These are phyloP conservation scores for Penicillium sp. DNA, from an alignment of 2,329 filamentous ascomycete species.

Conservation along the genomic window DNA sequence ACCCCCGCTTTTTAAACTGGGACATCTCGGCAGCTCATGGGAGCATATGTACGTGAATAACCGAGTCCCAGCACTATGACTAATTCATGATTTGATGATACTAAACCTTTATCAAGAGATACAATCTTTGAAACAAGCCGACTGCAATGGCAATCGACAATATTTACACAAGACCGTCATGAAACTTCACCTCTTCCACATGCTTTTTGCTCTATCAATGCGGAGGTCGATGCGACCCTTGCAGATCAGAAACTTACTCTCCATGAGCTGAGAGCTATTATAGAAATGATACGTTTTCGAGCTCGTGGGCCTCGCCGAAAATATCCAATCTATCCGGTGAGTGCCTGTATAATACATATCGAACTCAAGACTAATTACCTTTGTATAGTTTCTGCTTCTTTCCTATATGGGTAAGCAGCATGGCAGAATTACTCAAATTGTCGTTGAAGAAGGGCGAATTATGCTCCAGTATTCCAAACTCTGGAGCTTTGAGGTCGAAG, in stretches of 20 bases:
- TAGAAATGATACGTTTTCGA: background rate
- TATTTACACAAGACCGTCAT: background rate
- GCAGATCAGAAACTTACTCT: slow-evolving; percentile 1
- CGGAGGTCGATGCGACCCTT: background rate
- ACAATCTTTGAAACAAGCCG: background rate
- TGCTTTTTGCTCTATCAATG: background rate
- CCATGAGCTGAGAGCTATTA: slow-evolving; percentile 4
- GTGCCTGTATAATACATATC: background rate
- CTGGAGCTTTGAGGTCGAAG: slow-evolving; percentile 5
- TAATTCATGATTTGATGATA: background rate
- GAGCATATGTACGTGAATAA: background rate
- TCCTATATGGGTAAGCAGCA: slow-evolving; percentile 1
- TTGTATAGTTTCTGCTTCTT: slow-evolving; percentile 1
- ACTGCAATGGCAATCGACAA: background rate
- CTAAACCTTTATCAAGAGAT: background rate
- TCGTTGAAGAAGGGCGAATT: background rate
- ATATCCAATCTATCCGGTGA: background rate
- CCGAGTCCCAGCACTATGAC: background rate
- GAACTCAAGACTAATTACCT: background rate
- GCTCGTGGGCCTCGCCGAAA: slow-evolving; percentile 1
- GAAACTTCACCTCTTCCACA: background rate
- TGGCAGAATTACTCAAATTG: slow-evolving; percentile 3
- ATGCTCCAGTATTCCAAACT: slow-evolving; percentile 2
- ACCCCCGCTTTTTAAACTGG: too few species aligned
- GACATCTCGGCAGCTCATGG: background rate